phyloP scores from a whole-genome alignment of 352 stramenopile species.

The Globisporangium emineosum region DNA sequence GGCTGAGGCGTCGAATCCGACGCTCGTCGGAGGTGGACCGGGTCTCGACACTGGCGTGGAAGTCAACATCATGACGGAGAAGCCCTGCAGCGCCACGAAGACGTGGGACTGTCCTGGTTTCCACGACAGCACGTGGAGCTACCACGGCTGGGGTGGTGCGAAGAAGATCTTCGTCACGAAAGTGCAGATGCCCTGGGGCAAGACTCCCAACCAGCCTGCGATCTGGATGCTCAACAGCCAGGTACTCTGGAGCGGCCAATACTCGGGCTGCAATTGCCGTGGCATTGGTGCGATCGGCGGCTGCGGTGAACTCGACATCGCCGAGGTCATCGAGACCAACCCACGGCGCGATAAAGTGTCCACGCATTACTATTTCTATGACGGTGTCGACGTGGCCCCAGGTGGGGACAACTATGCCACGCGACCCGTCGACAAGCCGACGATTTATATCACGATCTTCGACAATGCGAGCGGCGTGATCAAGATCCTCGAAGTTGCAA shows the following conservation, averaged over 20 bases:
- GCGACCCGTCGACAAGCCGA: conserved; percentile 25
- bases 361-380: conserved; percentile 32
- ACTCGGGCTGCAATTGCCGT: conserved; percentile 34
- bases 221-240: conserved; percentile 65
- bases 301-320: conserved; percentile 28
- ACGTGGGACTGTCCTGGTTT: conserved; percentile 32
- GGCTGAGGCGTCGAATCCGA: conserved; percentile 36
- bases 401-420: conserved; percentile 33
- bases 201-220: conserved; percentile 32
- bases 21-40: conserved; percentile 30
- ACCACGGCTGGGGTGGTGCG: conserved; percentile 57
- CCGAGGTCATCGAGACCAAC: conserved; percentile 25
- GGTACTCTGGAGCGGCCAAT: conserved; percentile 16
- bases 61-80: conserved; percentile 61
- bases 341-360: conserved; percentile 10
- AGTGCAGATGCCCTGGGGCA: conserved; percentile 47
- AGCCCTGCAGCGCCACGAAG: conserved; percentile 27
- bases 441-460: conserved; percentile 62
- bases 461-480: conserved; percentile 43
- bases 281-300: conserved; percentile 18
- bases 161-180: conserved; percentile 69
- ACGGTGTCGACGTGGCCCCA: conserved; percentile 17
- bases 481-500: conserved; percentile 59
- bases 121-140: conserved; percentile 30
- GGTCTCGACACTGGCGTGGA: conserved; percentile 51